Conservation (phyloP, 2,329 filamentous ascomycete genomes). For the Fusarium neocosmosporiellum region DNA sequence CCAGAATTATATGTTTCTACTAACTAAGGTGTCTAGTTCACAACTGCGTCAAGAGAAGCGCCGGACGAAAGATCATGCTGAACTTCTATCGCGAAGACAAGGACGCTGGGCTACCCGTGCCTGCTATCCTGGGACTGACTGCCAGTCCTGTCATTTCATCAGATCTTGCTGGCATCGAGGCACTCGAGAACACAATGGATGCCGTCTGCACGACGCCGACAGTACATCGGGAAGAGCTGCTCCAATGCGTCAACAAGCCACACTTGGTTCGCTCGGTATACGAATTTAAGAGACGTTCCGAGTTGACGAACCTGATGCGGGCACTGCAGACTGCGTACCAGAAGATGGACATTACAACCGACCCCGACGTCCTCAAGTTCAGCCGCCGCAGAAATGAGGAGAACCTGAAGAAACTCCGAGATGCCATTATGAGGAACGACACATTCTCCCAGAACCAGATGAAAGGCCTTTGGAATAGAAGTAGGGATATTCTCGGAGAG, state of each 20-base stretch:
- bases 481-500: constrained; percentile 62
- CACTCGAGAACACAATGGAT: constrained; percentile 77
- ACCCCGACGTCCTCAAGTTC: constrained; percentile 69
- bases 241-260: constrained; percentile 76
- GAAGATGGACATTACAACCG: constrained; percentile 66
- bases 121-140: constrained; percentile 80
- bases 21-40: constrained; percentile 66
- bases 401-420: constrained; percentile 52
- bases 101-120: constrained; percentile 55
- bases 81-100: constrained; percentile 72
- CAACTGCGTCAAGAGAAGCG: constrained; percentile 73
- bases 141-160: constrained; percentile 80
- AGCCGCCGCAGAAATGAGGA: constrained; percentile 53
- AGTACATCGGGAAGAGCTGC: constrained; percentile 74
- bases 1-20: neutral
- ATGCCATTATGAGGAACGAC: constrained; percentile 55
- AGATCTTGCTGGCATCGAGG: constrained; percentile 64
- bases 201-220: constrained; percentile 77
- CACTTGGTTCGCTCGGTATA: constrained; percentile 56
- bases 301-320: constrained; percentile 52
- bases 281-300: constrained; percentile 5
- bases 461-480: constrained; percentile 62
- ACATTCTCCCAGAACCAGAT: constrained; percentile 68
- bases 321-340: constrained; percentile 56
- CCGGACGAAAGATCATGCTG: constrained; percentile 78